A percentile compares a stretch with the other conserved stretches of the same genome.
phyloP scores from a whole-genome alignment of 139 green algal genomes.

The Nannochloris sp. region DNA sequence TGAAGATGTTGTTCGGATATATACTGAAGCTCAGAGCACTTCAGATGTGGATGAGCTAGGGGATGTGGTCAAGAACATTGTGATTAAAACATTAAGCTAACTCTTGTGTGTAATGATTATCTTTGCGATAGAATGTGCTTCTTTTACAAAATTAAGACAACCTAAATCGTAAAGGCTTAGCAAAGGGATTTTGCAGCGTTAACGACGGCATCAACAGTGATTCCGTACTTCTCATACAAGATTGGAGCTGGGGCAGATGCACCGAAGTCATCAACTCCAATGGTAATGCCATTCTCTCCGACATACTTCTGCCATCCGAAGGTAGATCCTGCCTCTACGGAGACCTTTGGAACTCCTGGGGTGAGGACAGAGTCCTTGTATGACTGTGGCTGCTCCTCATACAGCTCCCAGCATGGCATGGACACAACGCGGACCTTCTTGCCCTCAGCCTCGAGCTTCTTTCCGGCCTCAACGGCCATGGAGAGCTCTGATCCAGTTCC shows the following conservation, averaged over 20 bases:
- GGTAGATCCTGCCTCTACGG: conserved; percentile 83
- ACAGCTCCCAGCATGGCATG: conserved; percentile 94
- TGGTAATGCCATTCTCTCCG: conserved; percentile 56
- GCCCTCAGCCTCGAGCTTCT: conserved; percentile 71
- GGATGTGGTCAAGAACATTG: conserved; percentile 27
- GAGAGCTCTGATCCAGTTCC: conserved; percentile 86
- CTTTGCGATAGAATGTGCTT: not conserved
- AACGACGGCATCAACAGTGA: conserved; percentile 65
- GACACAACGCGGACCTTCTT: conserved; percentile 92
- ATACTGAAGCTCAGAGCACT: conserved; percentile 79
- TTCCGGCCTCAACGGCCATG: conserved; percentile 72
- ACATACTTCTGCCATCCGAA: conserved; percentile 91
- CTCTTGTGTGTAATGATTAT: not conserved
- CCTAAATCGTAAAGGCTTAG: not conserved
- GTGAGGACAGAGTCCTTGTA: conserved; percentile 54
- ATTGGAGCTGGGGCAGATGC: conserved; percentile 65
- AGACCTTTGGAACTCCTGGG: conserved; percentile 42
- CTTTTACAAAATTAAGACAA: not conserved
- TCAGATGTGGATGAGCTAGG: conserved; percentile 66
- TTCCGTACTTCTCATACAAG: conserved; percentile 95
- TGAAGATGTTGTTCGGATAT: conserved; percentile 94
- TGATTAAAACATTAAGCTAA: not conserved
- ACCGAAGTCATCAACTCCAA: conserved; percentile 91
- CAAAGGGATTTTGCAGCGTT: conserved; percentile 59
- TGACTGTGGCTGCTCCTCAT: conserved; percentile 77